Percentiles rank a stretch among this genome's conserved stretches.
Evolutionary conservation across 139 green algal species (phyloP).

Genomic region (Chlorella sp.): DNA sequence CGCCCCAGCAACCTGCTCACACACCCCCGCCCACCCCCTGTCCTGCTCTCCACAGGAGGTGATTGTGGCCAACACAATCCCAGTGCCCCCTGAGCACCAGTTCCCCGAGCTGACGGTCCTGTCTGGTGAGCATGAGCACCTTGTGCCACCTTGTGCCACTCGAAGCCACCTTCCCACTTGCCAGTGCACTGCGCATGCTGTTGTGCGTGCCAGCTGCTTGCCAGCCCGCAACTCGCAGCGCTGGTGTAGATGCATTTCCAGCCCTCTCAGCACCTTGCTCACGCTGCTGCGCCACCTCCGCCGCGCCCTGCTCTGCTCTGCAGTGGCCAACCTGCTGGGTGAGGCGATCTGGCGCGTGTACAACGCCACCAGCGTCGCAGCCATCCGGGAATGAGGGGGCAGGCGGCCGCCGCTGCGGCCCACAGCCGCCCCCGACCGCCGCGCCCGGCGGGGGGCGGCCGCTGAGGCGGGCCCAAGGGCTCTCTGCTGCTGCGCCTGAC

Average conservation of each 20-base stretch:
- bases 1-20: no score
- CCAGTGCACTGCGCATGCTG: background rate
- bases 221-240: no score
- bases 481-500: background rate
- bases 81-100: constrained; percentile 72
- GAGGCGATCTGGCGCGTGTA: constrained; percentile 99
- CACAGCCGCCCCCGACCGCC: background rate
- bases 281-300: background rate
- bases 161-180: no score
- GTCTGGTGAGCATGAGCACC: constrained; percentile 42
- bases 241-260: no score
- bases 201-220: background rate
- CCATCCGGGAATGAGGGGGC: constrained; percentile 41
- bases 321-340: constrained; percentile 96
- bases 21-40: background rate
- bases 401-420: no score
- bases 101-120: constrained; percentile 99
- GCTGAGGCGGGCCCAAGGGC: background rate
- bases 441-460: background rate
- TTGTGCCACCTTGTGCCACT: no score
- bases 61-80: constrained; percentile 99
- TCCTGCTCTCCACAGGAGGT: constrained; percentile 78
- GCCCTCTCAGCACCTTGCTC: no score
- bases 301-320: background rate
- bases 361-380: constrained; percentile 87